phyloP scores from a whole-genome alignment of 768 basidiomycete species.

The Trametes elegans region DNA sequence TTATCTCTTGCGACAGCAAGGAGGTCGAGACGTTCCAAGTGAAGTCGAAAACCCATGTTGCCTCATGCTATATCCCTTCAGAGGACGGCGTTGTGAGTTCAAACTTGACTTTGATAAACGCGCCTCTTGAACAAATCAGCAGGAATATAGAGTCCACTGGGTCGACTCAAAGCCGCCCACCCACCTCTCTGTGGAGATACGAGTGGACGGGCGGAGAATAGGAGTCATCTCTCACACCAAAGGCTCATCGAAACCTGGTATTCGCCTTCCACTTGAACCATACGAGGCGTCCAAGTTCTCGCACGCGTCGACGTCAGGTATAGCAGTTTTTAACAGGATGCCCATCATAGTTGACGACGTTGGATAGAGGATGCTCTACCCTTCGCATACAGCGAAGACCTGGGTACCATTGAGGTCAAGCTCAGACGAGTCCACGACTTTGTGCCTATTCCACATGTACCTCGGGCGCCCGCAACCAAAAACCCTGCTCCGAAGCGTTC shows the following conservation, averaged over 20 bases:
- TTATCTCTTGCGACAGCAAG: constrained; percentile 19
- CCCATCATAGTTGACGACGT: constrained; percentile 1
- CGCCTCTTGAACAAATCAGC: background rate
- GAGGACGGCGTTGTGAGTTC: constrained; percentile 19
- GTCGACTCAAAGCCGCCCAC: constrained; percentile 13
- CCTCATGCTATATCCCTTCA: constrained; percentile 20
- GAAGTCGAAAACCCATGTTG: constrained; percentile 11
- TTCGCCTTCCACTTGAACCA: constrained; percentile 2
- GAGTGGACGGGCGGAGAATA: constrained; percentile 21
- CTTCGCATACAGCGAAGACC: constrained; percentile 12
- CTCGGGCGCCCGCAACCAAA: background rate
- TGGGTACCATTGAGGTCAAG: constrained; percentile 15
- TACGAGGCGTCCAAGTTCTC: constrained; percentile 7
- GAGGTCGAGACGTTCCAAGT: constrained; percentile 10
- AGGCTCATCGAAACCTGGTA: constrained; percentile 3
- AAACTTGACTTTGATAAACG: background rate
- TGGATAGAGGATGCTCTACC: too few species aligned
- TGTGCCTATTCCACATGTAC: background rate
- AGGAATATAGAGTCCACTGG: constrained; percentile 21
- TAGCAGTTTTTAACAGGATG: background rate
- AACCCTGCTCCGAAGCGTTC: background rate
- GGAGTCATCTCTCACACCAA: constrained; percentile 8
- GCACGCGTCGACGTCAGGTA: background rate
- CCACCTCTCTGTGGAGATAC: constrained; percentile 13
- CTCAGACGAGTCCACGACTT: constrained; percentile 11